Evolutionary conservation across 192 early-diverging fungal species (phyloP).

Genomic region (Coemansia reversa): DNA sequence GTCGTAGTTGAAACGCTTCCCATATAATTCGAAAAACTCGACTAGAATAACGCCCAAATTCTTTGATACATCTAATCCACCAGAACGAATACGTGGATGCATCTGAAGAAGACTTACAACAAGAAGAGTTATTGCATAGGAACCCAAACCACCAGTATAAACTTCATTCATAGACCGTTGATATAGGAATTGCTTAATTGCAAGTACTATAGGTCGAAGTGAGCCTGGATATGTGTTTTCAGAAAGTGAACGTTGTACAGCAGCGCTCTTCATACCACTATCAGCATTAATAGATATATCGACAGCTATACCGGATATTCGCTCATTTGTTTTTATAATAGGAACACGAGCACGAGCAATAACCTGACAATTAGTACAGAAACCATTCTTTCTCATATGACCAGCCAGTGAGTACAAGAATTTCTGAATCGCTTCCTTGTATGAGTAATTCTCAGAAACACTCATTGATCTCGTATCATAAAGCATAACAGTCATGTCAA

Average conservation of each 20-base stretch:
- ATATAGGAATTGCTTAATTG: conserved; percentile 84
- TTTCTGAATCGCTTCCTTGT: conserved; percentile 21
- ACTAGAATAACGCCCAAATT: conserved; percentile 89
- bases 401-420: conserved; percentile 52
- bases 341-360: conserved; percentile 79
- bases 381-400: conserved; percentile 46
- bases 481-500: conserved; percentile 57
- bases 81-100: conserved; percentile 74
- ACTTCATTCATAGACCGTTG: conserved; percentile 80
- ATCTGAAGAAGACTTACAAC: conserved; percentile 82
- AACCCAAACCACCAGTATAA: conserved; percentile 83
- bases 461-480: conserved; percentile 12
- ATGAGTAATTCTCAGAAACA: conserved; percentile 15
- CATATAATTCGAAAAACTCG: conserved; percentile 94
- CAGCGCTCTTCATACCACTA: conserved; percentile 62
- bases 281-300: conserved; percentile 84
- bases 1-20: conserved; percentile 70
- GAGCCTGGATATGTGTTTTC: conserved; percentile 57
- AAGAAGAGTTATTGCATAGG: conserved; percentile 76
- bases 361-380: conserved; percentile 55
- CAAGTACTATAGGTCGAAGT: conserved; percentile 67
- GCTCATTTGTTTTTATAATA: conserved; percentile 85
- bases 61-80: conserved; percentile 59
- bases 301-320: conserved; percentile 68
- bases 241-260: conserved; percentile 59